Evolutionary conservation across 768 basidiomycete genomes (phyloP), one percentile per base, ranked within the genome.

Genomic region (Lactarius tabidus): DNA sequence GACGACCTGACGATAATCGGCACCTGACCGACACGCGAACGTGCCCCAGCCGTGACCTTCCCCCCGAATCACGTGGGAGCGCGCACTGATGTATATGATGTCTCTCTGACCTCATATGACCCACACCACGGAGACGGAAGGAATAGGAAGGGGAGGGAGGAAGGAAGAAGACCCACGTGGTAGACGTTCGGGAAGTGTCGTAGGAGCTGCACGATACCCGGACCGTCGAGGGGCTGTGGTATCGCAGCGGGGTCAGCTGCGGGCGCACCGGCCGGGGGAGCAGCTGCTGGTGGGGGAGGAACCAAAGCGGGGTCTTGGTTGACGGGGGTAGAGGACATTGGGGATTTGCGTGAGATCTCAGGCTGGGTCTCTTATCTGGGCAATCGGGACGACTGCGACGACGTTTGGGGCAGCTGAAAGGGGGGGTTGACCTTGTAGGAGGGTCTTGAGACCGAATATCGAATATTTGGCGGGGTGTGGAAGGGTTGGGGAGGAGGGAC

Each of bases 11-110:
- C 56, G 29, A 33, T 23, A 20, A 17, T 48, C 38, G 38, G 58
- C 66, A 67, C 68, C 68, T 69, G 66, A 67, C 68, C 29, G 55
- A 67, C 57, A 58, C 68, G 68, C 58, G 60, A 69, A 69, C 68
- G 68, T 69, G 68, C 68, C 61, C 58, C 52, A 69, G 57, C 61
- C 68, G 68, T 69, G 68, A 69, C 68, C 68, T 29, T 28, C 45
- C 8, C 58, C 57, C 36, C 43, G 43, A 55, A 69, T 69, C 68
- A 69, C 68, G 68, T 69, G 64, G 58, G 39, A 35, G 39, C 56
- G 48, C 60, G 60, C 60, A 45, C 31, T 29, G 53, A 55, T 29
- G 53, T 14, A 6, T 10, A 55, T 15, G 14, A 26, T 26, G 15
- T 26, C 26, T 12, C 6, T 12, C 23, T 51, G 10, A 7, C 6